Conservation (phyloP, 768 basidiomycete species). For the Omphalotus guepiniiformis region DNA sequence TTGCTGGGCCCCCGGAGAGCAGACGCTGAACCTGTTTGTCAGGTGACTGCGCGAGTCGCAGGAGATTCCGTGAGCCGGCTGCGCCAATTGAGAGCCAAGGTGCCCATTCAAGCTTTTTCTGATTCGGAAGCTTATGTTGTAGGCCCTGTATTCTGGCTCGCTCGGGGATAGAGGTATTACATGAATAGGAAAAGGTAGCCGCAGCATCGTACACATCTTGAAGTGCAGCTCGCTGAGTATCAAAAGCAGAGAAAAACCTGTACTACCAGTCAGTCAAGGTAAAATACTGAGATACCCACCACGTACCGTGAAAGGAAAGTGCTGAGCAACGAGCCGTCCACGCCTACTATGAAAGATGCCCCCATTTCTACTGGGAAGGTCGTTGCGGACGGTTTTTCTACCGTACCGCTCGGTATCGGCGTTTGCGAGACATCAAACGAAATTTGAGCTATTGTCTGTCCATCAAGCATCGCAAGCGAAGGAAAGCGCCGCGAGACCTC, state of each 20-base stretch:
- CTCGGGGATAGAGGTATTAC: constrained; percentile 76
- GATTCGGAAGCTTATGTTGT: constrained; percentile 73
- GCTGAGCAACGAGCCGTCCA: constrained; percentile 63
- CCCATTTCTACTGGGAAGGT: constrained; percentile 77
- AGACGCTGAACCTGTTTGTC: constrained; percentile 63
- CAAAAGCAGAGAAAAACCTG: constrained; percentile 85
- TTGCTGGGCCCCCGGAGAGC: constrained; percentile 66
- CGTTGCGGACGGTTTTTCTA: constrained; percentile 51
- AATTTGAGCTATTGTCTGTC: constrained; percentile 73
- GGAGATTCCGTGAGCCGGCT: constrained; percentile 75
- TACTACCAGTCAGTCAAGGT: constrained; percentile 12
- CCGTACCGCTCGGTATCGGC: constrained; percentile 33
- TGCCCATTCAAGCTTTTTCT: constrained; percentile 77
- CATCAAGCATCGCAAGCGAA: constrained; percentile 79
- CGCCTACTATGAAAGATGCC: constrained; percentile 70
- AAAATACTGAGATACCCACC: background rate
- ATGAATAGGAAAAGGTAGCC: constrained; percentile 90
- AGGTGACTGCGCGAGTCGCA: constrained; percentile 53
- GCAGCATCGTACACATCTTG: constrained; percentile 72
- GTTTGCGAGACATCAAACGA: constrained; percentile 70
- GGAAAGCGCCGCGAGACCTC: constrained; percentile 80
- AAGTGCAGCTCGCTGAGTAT: constrained; percentile 65
- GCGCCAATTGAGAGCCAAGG: constrained; percentile 56
- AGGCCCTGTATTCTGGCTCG: constrained; percentile 74
- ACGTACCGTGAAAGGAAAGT: constrained; percentile 76